These are phyloP conservation scores for Lentinula sp. DNA, from an alignment of 768 basidiomycete genomes.

Conservation along the genomic window DNA sequence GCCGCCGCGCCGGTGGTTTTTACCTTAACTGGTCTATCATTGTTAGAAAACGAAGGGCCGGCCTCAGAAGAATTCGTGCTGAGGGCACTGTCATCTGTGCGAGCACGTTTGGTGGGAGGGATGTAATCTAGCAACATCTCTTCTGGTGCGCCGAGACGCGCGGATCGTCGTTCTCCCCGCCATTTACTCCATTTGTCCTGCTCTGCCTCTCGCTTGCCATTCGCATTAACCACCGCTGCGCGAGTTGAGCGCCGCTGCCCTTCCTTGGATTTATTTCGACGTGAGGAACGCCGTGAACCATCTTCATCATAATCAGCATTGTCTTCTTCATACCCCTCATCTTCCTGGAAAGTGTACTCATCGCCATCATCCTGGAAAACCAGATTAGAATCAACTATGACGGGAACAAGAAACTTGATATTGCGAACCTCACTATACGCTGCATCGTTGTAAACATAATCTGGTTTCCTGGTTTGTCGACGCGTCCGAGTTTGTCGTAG, in stretches of 20 bases:
- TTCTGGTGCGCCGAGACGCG: constrained; percentile 51
- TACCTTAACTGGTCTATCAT: constrained; percentile 33
- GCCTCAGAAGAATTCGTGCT: constrained; percentile 47
- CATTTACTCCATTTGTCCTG: constrained; percentile 51
- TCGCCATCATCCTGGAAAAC: constrained; percentile 52
- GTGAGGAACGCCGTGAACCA: constrained; percentile 35
- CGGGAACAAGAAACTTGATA: constrained; percentile 9
- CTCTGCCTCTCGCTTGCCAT: constrained; percentile 49
- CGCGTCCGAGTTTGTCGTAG: constrained; percentile 76
- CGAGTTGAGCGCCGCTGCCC: constrained; percentile 52
- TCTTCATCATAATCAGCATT: constrained; percentile 34
- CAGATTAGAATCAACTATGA: constrained; percentile 17
- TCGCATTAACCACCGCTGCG: constrained; percentile 38
- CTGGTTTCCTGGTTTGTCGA: constrained; percentile 63
- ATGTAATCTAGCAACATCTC: constrained; percentile 46
- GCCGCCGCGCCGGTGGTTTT: constrained; percentile 59
- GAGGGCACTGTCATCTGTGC: constrained; percentile 69
- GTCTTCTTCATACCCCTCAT: constrained; percentile 60
- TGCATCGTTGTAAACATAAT: constrained; percentile 74
- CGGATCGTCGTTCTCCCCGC: constrained; percentile 73
- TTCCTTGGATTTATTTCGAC: constrained; percentile 26
- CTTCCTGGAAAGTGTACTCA: constrained; percentile 63
- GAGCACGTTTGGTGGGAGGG: constrained; percentile 60
- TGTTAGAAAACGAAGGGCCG: constrained; percentile 23
- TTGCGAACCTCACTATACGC: constrained; percentile 59